Evolutionary conservation across 306 rosid species (phyloP).

Genomic region (Argentina anserina): DNA sequence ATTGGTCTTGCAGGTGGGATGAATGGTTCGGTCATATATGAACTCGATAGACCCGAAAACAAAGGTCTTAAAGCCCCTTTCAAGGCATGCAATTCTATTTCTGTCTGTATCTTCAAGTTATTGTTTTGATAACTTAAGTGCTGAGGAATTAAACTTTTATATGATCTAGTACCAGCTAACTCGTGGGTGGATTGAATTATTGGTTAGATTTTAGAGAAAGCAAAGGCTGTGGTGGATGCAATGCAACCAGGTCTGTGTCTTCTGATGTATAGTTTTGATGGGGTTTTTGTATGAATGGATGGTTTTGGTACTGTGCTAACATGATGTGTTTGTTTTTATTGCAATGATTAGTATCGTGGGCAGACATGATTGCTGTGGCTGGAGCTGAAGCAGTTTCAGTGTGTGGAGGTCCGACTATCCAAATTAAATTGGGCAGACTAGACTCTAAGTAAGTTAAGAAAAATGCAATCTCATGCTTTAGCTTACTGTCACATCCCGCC

Average conservation of each 20-base stretch:
- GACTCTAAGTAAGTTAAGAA: slow-evolving; percentile 62
- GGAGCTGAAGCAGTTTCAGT: slow-evolving; percentile 93
- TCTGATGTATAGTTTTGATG: slow-evolving; percentile 18
- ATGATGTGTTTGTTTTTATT: slow-evolving; percentile 24
- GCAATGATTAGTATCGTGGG: slow-evolving; percentile 71
- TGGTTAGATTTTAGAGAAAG: slow-evolving; percentile 69
- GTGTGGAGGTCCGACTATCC: slow-evolving; percentile 89
- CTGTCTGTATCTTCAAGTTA: neutral
- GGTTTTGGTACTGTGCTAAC: slow-evolving; percentile 31
- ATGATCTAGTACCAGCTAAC: slow-evolving; percentile 29
- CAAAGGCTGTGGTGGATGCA: slow-evolving; percentile 73
- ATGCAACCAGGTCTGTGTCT: slow-evolving; percentile 60
- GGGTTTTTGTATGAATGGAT: slow-evolving; percentile 17
- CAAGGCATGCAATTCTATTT: slow-evolving; percentile 52
- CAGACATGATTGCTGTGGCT: slow-evolving; percentile 88
- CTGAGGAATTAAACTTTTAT: slow-evolving; percentile 3
- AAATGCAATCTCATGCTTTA: slow-evolving; percentile 5
- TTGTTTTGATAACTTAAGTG: neutral
- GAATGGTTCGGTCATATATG: slow-evolving; percentile 83
- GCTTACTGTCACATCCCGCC: too few species aligned
- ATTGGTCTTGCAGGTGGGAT: slow-evolving; percentile 75
- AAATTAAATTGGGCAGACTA: slow-evolving; percentile 66
- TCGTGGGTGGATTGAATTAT: slow-evolving; percentile 26
- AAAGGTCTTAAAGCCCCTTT: slow-evolving; percentile 68
- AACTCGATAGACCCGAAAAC: slow-evolving; percentile 90